Percentiles rank a stretch among this genome's conserved stretches.
Conservation (phyloP, 1,284 basidiomycete genomes). For the Polyporus tsugae region DNA sequence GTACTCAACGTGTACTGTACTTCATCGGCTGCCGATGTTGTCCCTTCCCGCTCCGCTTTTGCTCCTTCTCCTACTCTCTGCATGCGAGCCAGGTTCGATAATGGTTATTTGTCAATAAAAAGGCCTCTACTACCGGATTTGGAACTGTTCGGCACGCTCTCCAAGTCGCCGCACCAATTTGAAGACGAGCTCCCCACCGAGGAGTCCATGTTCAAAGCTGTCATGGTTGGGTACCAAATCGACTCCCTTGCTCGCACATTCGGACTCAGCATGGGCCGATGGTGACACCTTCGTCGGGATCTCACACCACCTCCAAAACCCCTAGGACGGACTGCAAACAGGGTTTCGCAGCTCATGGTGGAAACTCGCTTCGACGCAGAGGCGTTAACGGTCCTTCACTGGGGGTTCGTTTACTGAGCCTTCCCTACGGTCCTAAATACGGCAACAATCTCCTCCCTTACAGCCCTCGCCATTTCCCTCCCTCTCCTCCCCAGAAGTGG, state of each 20-base stretch:
- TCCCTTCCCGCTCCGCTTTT: constrained; percentile 2
- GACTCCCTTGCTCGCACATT: background rate
- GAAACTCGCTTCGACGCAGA: background rate
- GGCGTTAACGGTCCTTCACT: background rate
- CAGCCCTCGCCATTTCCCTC: background rate
- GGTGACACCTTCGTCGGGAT: background rate
- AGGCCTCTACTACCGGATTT: constrained; percentile 26
- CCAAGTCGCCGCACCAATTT: background rate
- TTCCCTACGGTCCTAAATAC: background rate
- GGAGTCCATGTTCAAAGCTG: background rate
- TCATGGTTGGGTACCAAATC: background rate
- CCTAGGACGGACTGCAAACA: background rate
- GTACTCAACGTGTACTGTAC: constrained; percentile 17
- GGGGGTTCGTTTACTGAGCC: background rate
- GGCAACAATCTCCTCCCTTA: background rate
- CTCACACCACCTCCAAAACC: background rate
- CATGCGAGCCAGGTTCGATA: constrained; percentile 24
- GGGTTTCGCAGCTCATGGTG: background rate
- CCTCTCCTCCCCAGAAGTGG: background rate
- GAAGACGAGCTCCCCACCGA: background rate
- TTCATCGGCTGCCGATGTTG: constrained; percentile 8
- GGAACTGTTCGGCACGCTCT: constrained; percentile 12
- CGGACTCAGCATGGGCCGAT: background rate
- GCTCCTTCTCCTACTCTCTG: constrained; percentile 15
- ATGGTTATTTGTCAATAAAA: constrained; percentile 23